Evolutionary conservation across 2,329 filamentous ascomycete species (phyloP), one percentile per base, ranked within the genome.

Genomic region (Fusarium chlamydosporum): DNA sequence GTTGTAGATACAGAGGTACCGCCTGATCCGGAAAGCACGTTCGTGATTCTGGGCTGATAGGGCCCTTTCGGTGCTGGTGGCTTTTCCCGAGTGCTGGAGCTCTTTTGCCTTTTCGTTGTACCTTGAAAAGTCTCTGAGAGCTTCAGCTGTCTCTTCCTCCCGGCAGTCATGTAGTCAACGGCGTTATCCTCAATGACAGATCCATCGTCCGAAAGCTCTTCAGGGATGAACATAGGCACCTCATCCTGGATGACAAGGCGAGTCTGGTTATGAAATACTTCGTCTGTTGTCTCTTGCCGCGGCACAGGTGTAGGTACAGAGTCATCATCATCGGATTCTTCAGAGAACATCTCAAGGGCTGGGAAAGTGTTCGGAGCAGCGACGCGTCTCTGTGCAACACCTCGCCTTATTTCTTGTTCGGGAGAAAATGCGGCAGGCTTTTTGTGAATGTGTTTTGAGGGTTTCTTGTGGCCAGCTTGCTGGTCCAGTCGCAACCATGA

Each of bases 401-500:
- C 86, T 16, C 81, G 78, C 71, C 83, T 82, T 10, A 76, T 75
- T 23, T 79, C 78, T 35, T 75, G 78, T 43, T 82, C 80, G 1
- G 80, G 78, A 4, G 80, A 80, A 20, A 68, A 75, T 11, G 71
- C 76, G 74, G 54, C 72, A 64, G 67, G 72, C 41, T 74, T 77
- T 45, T 70, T 75, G 20, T 68, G 65, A 9, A 65, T 48, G 46
- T 75, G 75, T 56, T 76, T 77, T 51, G 74, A 65, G 35, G 70
- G 72, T 56, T 76, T 80, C 59, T 74, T 71, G 16, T 73, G 73
- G 68, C 72, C 77, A 31, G 77, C 67, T 56, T 83, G 79, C 59
- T 86, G 84, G 71, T 90, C 87, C 26, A 91, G 76, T 41, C 88
- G 84, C 56, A 91, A 81, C 85, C 88, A 90, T 7, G 89, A 91